Evolutionary conservation across 441 rosid genomes (phyloP).

Genomic region (Kokia cookei): DNA sequence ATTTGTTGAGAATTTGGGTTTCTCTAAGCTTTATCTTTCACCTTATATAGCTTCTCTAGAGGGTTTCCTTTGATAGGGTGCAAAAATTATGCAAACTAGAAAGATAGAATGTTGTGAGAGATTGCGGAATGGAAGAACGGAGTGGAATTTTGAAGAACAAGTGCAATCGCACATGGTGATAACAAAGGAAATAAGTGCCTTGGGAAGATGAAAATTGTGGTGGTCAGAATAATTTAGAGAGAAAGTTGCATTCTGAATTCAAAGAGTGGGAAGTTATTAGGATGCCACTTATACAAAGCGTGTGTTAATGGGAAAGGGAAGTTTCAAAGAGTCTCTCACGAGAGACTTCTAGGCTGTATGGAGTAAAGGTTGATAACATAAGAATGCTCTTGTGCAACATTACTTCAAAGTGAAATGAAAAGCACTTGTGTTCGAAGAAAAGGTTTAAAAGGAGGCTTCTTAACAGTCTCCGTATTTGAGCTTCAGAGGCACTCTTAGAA

Average conservation of each 20-base stretch:
- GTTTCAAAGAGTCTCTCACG: not conserved
- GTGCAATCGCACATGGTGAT: not conserved
- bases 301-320: not conserved
- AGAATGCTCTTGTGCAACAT: not conserved
- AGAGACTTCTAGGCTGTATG: not conserved
- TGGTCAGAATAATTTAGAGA: not conserved
- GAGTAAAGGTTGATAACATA: not conserved
- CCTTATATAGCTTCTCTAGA: not conserved
- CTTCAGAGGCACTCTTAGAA: not conserved
- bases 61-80: not conserved
- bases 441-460: not conserved
- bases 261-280: not conserved
- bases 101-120: not conserved
- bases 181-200: not conserved
- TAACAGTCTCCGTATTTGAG: not conserved
- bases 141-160: not conserved
- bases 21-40: not conserved
- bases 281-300: not conserved
- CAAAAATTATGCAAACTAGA: not conserved
- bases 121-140: not conserved
- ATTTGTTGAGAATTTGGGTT: not conserved
- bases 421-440: not conserved
- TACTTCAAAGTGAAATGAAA: not conserved
- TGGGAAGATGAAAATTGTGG: not conserved
- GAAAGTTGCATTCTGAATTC: not conserved